phyloP scores from a whole-genome alignment of 352 stramenopile genomes.

The Phytophthora cryptogea region DNA sequence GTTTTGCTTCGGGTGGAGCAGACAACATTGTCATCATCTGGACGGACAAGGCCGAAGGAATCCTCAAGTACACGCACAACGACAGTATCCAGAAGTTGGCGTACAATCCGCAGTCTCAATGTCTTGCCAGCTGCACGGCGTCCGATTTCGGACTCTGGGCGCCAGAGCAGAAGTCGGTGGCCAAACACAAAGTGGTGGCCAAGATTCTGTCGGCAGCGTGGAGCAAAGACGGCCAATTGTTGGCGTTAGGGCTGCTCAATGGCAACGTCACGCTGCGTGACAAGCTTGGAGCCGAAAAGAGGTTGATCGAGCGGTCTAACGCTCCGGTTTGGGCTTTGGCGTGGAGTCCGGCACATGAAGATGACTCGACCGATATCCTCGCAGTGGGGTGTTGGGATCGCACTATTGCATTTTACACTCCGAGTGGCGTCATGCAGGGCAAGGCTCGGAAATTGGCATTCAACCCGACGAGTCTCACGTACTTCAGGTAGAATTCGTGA shows the following conservation, averaged over 20 bases:
- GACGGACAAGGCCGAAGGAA: constrained; percentile 93
- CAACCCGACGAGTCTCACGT: constrained; percentile 90
- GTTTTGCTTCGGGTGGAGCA: constrained; percentile 91
- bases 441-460: constrained; percentile 92
- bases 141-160: constrained; percentile 95
- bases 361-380: constrained; percentile 81
- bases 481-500: constrained; percentile 63
- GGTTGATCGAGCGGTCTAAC: constrained; percentile 81
- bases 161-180: constrained; percentile 93
- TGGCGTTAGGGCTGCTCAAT: constrained; percentile 93
- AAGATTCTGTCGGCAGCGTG: constrained; percentile 93
- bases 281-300: constrained; percentile 91
- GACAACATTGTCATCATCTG: constrained; percentile 98
- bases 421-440: constrained; percentile 81
- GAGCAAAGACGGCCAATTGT: constrained; percentile 91
- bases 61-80: constrained; percentile 97
- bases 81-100: constrained; percentile 92
- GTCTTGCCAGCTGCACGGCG: constrained; percentile 92
- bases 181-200: constrained; percentile 94
- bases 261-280: constrained; percentile 92
- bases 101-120: constrained; percentile 93
- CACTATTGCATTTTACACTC: constrained; percentile 92
- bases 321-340: constrained; percentile 87
- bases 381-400: constrained; percentile 95
- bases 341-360: constrained; percentile 84